Evolutionary conservation across 257 asterid genomes (phyloP), one percentile per base, ranked within the genome.

Genomic region (Solanum medicagineum): DNA sequence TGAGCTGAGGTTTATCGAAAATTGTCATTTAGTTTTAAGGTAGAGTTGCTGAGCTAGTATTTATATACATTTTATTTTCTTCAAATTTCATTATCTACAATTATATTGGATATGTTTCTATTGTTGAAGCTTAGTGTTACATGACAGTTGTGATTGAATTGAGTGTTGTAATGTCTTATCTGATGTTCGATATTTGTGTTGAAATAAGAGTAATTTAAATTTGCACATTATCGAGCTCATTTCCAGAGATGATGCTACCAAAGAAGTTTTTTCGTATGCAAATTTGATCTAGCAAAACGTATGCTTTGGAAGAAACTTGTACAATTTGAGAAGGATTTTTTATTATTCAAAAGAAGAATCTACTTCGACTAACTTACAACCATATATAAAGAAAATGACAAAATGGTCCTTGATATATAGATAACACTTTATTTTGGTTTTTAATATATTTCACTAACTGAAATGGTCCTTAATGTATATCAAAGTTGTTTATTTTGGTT

Each of bases 1-100:
- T 60, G 68, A n/a, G 11, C 0, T 6, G 8, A 60, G 15, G 2
- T n/a, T n/a, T n/a, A 26, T 60, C 8, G 4, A 15, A 0, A 10
- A 60, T 7, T 6, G 68, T 14, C 32, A 60, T 60, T 60, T n/a
- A 45, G 8, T 45, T 4, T 60, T 60, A 1, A n/a, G 47, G 32
- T 14, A 10, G 16, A n/a, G 16, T 4, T 32, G 36, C 36, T 32
- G 36, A 32, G 36, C 4, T 60, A 0, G 22, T 14, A 3, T 4
- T 0, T 60, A 1, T 10, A 8, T n/a, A n/a, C 3, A 10, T n/a
- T 60, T 3, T 60, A 59, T n/a, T 2, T 1, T 59, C 15, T 7
- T 10, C 15, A 0, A 0, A 59, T 59, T 59, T 60, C 22, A 60
- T 0, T 1, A 1, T 60, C 15, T 60, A 1, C 0, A n/a, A n/a